Evolutionary conservation across 345 rosid species (phyloP).

Genomic region (Pseudoturritis turrita): DNA sequence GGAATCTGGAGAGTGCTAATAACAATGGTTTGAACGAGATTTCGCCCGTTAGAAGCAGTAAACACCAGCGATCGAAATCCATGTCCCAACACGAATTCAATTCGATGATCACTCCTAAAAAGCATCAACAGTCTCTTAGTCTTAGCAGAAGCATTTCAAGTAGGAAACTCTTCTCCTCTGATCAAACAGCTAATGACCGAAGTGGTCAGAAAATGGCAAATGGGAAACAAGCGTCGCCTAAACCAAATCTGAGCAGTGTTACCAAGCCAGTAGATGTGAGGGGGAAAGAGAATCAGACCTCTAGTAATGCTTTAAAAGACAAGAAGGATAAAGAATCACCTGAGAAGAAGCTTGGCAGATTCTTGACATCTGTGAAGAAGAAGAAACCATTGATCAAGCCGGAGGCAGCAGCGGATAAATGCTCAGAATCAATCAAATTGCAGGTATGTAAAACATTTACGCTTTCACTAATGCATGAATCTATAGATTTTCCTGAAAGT

Average conservation of each 20-base stretch:
- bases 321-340: constrained; percentile 60
- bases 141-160: constrained; percentile 57
- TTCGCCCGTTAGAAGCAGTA: constrained; percentile 43
- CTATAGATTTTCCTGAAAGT: not conserved
- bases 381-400: constrained; percentile 17
- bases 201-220: constrained; percentile 28
- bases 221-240: constrained; percentile 43
- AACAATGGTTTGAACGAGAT: constrained; percentile 37
- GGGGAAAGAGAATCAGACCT: constrained; percentile 68
- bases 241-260: constrained; percentile 23
- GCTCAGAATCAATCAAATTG: constrained; percentile 4
- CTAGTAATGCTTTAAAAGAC: constrained; percentile 38
- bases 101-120: constrained; percentile 36
- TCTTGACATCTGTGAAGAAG: constrained; percentile 43
- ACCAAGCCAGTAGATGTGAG: constrained; percentile 41
- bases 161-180: constrained; percentile 55
- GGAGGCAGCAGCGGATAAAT: not conserved
- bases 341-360: constrained; percentile 45
- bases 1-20: constrained; percentile 47
- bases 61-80: constrained; percentile 77
- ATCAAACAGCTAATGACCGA: constrained; percentile 33
- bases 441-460: constrained; percentile 1
- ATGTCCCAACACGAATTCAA: constrained; percentile 56
- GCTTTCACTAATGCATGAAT: not conserved
- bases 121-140: constrained; percentile 50